Base-by-base conservation (phyloP, 2,329 filamentous ascomycete genomes). In the Nemania diffusa region DNA sequence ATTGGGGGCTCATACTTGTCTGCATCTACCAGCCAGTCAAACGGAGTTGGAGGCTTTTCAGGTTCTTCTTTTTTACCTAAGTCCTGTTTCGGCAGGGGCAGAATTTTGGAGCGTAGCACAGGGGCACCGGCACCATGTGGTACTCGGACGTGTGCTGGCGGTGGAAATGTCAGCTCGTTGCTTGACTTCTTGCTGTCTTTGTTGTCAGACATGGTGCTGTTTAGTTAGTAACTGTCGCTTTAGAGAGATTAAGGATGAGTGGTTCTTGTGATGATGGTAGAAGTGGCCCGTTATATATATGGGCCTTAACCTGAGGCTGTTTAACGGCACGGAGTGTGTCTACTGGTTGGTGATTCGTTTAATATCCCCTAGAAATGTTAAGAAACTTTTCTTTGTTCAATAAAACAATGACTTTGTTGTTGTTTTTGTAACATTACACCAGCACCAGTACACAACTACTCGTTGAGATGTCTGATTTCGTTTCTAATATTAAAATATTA, bases 91-190 rank as follows among this genome's bases (percentile, higher is more conserved):
- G 32, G 8, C n/a, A n/a, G 2, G 8, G 15, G 40, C 9, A 1
- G 1, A 1, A 5, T 1, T 22, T 48, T 26, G n/a, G 53, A 26
- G 3, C 48, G 17, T 1, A 46, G 17, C n/a, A 24, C n/a, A 13
- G 53, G n/a, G 42, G 20, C n/a, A 32, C 7, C 6, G 17, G 56
- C 22, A 5, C 22, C 5, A 6, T 20, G 40, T 24, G 26, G 40
- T 8, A 11, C 22, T 20, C 56, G 56, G 34, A 57, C 42, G n/a
- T 57, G 27, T 17, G 56, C 56, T 48, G 40, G 17, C 7, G 56
- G 40, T 9, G 56, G 56, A 29, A 32, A 57, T 46, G 24, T 22
- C 5, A 48, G 9, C 11, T 27, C 20, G 13, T n/a, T 5, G 11
- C 17, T 56, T 5, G 56, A 6, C n/a, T 46, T 48, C 26, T 32